These are phyloP conservation scores for Coffea canephora DNA, from an alignment of 257 asterid species.

Conservation along the genomic window DNA sequence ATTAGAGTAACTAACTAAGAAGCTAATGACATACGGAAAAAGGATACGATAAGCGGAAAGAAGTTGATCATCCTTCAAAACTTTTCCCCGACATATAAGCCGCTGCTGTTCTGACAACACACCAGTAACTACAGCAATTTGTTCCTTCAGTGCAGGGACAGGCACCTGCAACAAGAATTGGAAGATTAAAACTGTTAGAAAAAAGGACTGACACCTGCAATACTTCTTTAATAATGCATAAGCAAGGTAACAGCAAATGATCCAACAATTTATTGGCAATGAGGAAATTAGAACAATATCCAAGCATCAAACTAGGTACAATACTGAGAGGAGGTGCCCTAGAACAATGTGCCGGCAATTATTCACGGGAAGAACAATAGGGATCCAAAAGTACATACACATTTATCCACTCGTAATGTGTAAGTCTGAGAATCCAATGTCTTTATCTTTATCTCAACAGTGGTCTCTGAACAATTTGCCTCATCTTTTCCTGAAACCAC, in stretches of 20 bases:
- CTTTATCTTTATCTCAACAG: constrained; percentile 93
- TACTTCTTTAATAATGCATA: background rate
- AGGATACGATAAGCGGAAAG: constrained; percentile 99
- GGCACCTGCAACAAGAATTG: constrained; percentile 58
- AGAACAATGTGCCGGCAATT: background rate
- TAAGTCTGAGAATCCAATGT: constrained; percentile 81
- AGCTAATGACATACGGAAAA: constrained; percentile 11
- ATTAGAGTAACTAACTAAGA: background rate
- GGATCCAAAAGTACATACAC: constrained; percentile 39
- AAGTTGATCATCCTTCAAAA: constrained; percentile 90
- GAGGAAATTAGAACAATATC: background rate
- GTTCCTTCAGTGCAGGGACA: constrained; percentile 84
- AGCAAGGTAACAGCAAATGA: background rate
- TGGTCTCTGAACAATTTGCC: constrained; percentile 66
- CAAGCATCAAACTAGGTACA: background rate
- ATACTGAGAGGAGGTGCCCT: background rate
- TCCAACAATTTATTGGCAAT: background rate
- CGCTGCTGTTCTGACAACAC: constrained; percentile 91
- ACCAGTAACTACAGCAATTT: constrained; percentile 88
- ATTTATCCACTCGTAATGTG: constrained; percentile 82
- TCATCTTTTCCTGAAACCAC: constrained; percentile 37
- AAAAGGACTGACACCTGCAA: background rate
- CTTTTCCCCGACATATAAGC: constrained; percentile 97
- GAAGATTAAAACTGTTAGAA: constrained; percentile 8
- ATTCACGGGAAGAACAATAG: background rate